Evolutionary conservation across 805 yeast species (phyloP).

Genomic region (Yamadazyma sp.): DNA sequence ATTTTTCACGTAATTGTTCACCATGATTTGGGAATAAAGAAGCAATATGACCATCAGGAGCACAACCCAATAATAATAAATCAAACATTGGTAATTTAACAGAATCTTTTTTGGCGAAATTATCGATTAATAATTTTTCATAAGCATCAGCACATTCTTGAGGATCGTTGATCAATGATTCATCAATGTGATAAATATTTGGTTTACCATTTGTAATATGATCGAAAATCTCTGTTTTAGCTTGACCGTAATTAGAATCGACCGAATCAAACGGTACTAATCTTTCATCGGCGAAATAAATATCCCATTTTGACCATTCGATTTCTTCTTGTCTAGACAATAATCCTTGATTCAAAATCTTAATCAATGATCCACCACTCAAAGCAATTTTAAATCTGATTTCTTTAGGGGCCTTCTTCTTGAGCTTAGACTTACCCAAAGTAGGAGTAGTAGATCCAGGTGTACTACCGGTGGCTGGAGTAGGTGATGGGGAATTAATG

Average conservation of each 20-base stretch:
- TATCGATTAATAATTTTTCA: constrained; percentile 80
- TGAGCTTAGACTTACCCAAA: constrained; percentile 8
- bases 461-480: too few species aligned
- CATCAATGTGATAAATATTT: constrained; percentile 79
- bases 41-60: constrained; percentile 98
- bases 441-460: constrained; percentile 1
- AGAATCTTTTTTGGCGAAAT: constrained; percentile 94
- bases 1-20: constrained; percentile 79
- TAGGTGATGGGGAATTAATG: too few species aligned
- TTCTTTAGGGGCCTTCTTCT: constrained; percentile 52
- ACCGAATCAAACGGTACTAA: constrained; percentile 81
- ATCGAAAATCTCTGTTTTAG: constrained; percentile 80
- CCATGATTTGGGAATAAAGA: constrained; percentile 90
- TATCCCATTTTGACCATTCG: constrained; percentile 92
- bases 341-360: constrained; percentile 83
- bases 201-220: constrained; percentile 59
- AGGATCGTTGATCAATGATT: constrained; percentile 66
- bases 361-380: constrained; percentile 88
- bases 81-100: constrained; percentile 96
- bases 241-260: constrained; percentile 88
- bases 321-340: constrained; percentile 66
- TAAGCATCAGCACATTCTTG: constrained; percentile 94
- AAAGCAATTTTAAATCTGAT: constrained; percentile 85
- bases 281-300: constrained; percentile 95
- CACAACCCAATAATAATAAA: constrained; percentile 87